Percentiles rank a stretch among this genome's conserved stretches.
phyloP scores from a whole-genome alignment of 495 filamentous ascomycete species.

The Astrothelium macrocarpum region DNA sequence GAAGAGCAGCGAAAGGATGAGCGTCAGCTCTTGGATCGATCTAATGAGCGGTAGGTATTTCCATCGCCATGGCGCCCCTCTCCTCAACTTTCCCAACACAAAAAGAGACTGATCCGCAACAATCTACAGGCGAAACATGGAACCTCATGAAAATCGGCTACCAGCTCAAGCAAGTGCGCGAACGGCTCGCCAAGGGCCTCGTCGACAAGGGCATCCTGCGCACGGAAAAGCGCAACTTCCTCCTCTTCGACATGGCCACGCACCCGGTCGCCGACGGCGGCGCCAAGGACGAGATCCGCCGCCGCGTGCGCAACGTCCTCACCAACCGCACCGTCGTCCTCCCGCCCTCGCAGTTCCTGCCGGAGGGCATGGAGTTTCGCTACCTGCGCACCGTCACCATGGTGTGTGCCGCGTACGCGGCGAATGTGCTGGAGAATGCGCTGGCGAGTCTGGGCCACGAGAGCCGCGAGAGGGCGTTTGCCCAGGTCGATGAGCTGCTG shows the following conservation, averaged over 20 bases:
- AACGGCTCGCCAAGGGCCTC: conserved; percentile 93
- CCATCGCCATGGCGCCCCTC: neutral
- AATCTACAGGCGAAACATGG: conserved; percentile 81
- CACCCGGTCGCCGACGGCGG: conserved; percentile 96
- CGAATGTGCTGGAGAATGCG: conserved; percentile 97
- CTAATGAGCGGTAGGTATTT: conserved; percentile 84
- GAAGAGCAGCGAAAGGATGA: conserved; percentile 99
- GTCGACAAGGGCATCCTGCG: conserved; percentile 98
- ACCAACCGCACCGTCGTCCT: conserved; percentile 91
- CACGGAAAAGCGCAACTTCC: conserved; percentile 97
- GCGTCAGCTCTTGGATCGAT: conserved; percentile 96
- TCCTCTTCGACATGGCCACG: conserved; percentile 99
- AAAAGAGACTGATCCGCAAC: too few relatives aligned
- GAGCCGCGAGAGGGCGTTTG: conserved; percentile 83
- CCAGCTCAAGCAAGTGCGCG: conserved; percentile 97
- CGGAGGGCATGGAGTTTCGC: conserved; percentile 86
- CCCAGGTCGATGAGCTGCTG: conserved; percentile 90
- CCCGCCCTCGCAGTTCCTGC: conserved; percentile 70
- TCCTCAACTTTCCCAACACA: too few relatives aligned
- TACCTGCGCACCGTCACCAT: conserved; percentile 85
- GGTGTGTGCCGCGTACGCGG: conserved; percentile 96
- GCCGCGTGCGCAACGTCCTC: conserved; percentile 82
- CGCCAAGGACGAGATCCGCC: conserved; percentile 92
- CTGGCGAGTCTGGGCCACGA: conserved; percentile 88
- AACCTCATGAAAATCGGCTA: conserved; percentile 99